Conservation (phyloP, 1,284 basidiomycete genomes). For the Sporisorium graminicola region DNA sequence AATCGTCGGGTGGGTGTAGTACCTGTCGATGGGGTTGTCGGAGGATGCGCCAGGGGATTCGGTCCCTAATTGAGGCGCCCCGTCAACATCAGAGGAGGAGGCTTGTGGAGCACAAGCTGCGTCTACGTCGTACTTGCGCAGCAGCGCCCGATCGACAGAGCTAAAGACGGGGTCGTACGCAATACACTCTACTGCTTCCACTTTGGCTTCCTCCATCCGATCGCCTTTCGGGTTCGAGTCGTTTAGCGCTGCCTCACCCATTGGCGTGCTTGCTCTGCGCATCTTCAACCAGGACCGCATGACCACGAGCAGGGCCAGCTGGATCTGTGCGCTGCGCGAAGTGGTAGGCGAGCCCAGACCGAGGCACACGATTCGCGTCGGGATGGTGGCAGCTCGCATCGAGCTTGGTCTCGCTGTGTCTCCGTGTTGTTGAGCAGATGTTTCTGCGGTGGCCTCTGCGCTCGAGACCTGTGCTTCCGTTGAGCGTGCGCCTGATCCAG, state of each 20-base stretch:
- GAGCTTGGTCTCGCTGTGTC: background rate
- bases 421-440: too few relatives aligned
- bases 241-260: too few relatives aligned
- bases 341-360: slow-evolving; percentile 27
- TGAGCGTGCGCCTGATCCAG: too few relatives aligned
- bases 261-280: too few relatives aligned
- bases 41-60: too few relatives aligned
- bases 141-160: background rate
- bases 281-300: slow-evolving; percentile 6
- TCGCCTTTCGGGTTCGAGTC: too few relatives aligned
- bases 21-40: background rate
- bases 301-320: slow-evolving; percentile 34
- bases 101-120: background rate
- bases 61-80: too few relatives aligned
- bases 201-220: too few relatives aligned
- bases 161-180: slow-evolving; percentile 47
- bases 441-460: too few relatives aligned
- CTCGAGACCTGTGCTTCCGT: background rate
- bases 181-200: slow-evolving; percentile 8
- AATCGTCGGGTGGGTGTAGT: slow-evolving; percentile 4
- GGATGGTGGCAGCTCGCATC: background rate
- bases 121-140: background rate
- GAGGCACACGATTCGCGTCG: slow-evolving; percentile 25
- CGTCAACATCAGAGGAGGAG: too few relatives aligned
- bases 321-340: slow-evolving; percentile 31